Conservation (phyloP, 2,329 filamentous ascomycete species). For the Beauveria sp. region DNA sequence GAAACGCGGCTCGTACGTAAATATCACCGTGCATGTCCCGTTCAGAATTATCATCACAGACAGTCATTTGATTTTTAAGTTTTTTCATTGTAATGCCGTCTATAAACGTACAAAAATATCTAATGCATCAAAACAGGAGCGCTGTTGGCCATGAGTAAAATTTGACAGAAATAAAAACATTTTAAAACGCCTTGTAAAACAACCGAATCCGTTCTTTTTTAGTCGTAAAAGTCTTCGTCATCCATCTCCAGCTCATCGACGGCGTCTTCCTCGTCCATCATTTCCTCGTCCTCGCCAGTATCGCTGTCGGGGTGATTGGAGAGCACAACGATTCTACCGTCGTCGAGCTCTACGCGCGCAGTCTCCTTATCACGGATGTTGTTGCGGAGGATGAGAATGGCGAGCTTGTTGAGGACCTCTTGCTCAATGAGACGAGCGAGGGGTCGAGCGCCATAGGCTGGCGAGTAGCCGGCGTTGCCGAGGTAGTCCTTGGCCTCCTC, state of each 20-base stretch:
- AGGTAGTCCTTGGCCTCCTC: constrained; percentile 89
- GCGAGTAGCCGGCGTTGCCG: constrained; percentile 84
- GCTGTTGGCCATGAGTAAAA: not conserved
- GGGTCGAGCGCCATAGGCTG: constrained; percentile 87
- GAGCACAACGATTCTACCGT: constrained; percentile 72
- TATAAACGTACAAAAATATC: constrained; percentile 3
- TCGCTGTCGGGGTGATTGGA: constrained; percentile 69
- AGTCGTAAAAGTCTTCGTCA: constrained; percentile 47
- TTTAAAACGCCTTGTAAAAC: not conserved
- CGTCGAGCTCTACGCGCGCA: constrained; percentile 69
- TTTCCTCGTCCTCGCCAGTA: constrained; percentile 57
- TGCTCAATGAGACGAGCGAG: constrained; percentile 88
- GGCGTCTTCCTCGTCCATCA: constrained; percentile 66
- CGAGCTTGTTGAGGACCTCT: constrained; percentile 89
- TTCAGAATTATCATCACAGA: not conserved
- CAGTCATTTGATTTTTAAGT: not conserved
- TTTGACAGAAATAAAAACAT: not conserved
- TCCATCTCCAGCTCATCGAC: constrained; percentile 62
- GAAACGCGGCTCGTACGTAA: not conserved
- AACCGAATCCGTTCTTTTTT: constrained; percentile 2
- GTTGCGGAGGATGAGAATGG: constrained; percentile 82
- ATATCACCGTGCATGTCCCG: not conserved
- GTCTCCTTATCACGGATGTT: constrained; percentile 78
- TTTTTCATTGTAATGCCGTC: not conserved
- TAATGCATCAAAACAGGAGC: not conserved